Conservation (phyloP, 495 filamentous ascomycete species). For the Penicillium soppii region DNA sequence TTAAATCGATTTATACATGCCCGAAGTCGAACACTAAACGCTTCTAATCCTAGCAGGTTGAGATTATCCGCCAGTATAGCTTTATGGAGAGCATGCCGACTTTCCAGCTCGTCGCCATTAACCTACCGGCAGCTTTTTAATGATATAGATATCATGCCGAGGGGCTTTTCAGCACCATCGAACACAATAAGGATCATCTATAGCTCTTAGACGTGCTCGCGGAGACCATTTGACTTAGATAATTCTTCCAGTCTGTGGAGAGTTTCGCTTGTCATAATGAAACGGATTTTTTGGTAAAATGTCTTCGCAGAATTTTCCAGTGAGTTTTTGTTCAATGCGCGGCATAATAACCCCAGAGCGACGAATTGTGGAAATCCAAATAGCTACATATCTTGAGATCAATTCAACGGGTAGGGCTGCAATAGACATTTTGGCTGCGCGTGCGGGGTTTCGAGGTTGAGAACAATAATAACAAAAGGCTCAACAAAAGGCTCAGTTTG, state of each 20-base stretch:
- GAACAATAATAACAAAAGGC: slow-evolving; percentile 4
- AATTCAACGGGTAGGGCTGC: slow-evolving; percentile 14
- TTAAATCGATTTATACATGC: slow-evolving; percentile 8
- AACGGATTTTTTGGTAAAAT: slow-evolving; percentile 13
- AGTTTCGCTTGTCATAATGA: slow-evolving; percentile 21
- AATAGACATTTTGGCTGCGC: slow-evolving; percentile 11
- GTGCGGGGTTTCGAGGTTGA: slow-evolving; percentile 1
- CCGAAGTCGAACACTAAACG: slow-evolving; percentile 7
- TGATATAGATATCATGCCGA: slow-evolving; percentile 12
- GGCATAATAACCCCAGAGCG: slow-evolving; percentile 18
- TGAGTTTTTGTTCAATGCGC: slow-evolving; percentile 10
- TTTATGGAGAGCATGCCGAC: slow-evolving; percentile 11
- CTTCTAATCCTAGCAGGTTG: slow-evolving; percentile 12
- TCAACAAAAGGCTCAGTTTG: slow-evolving; percentile 1
- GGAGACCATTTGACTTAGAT: slow-evolving; percentile 9
- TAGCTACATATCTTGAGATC: slow-evolving; percentile 13
- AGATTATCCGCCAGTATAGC: slow-evolving; percentile 11
- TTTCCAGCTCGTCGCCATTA: slow-evolving; percentile 11
- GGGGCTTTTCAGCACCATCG: slow-evolving; percentile 7
- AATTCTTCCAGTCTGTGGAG: slow-evolving; percentile 14
- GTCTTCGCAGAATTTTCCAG: slow-evolving; percentile 9
- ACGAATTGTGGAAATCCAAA: slow-evolving; percentile 11
- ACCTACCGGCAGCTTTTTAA: slow-evolving; percentile 17
- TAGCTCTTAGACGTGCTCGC: slow-evolving; percentile 11
- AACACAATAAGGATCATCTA: slow-evolving; percentile 18